Evolutionary conservation across 139 green algal genomes (phyloP).

Genomic region (Chlorella sp.): DNA sequence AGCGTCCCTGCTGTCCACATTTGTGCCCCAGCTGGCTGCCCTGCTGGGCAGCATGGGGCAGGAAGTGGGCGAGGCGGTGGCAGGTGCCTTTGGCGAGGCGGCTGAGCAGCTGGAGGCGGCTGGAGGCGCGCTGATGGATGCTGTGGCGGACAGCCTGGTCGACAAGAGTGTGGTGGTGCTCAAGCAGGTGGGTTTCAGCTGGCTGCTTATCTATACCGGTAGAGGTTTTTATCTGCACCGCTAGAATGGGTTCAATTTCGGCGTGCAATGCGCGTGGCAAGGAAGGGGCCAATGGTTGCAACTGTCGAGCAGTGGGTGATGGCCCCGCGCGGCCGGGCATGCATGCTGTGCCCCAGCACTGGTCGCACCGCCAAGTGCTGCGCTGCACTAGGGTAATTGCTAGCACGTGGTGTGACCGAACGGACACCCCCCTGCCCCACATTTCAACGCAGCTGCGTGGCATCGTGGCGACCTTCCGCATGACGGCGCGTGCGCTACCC

Average conservation of each 20-base stretch:
- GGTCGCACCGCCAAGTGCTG: no score
- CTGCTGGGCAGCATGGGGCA: slow-evolving; percentile 8
- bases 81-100: slow-evolving; percentile 2
- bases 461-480: slow-evolving; percentile 94
- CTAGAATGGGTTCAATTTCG: no score
- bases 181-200: slow-evolving; percentile 12
- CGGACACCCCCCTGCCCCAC: no score
- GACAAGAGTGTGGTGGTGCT: slow-evolving; percentile 43
- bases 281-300: no score
- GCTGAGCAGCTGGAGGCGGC: slow-evolving; percentile 15
- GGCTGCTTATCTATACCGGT: no score
- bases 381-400: no score
- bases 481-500: slow-evolving; percentile 85
- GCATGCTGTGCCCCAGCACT: no score
- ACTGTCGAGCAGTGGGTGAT: no score
- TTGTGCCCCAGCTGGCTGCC: neutral
- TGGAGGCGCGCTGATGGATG: slow-evolving; percentile 19
- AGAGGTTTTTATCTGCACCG: no score
- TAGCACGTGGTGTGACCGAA: no score
- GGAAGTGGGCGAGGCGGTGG: slow-evolving; percentile 11
- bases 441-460: slow-evolving; percentile 83
- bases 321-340: no score
- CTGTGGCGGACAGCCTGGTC: slow-evolving; percentile 31
- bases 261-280: no score
- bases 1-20: slow-evolving; percentile 8